phyloP scores from a whole-genome alignment of 257 asterid species.

The Lavandula angustifolia region DNA sequence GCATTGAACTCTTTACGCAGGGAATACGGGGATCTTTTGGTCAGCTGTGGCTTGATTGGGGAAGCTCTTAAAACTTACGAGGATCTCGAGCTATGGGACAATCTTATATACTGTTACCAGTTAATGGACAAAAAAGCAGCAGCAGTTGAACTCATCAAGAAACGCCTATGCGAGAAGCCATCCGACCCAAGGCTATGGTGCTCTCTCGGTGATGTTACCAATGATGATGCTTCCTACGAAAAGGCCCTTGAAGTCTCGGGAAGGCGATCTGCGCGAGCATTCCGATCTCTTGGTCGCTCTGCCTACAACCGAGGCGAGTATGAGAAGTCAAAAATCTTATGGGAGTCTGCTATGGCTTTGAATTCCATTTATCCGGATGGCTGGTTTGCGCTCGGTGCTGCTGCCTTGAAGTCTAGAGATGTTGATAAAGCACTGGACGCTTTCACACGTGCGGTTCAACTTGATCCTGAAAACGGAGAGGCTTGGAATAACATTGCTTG shows the following conservation, averaged over 20 bases:
- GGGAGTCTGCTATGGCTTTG: constrained; percentile 91
- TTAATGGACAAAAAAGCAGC: constrained; percentile 89
- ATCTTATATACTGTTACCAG: constrained; percentile 77
- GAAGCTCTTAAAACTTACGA: constrained; percentile 84
- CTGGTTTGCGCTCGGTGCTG: constrained; percentile 97
- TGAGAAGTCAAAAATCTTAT: constrained; percentile 67
- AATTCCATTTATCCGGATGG: constrained; percentile 89
- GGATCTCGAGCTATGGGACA: constrained; percentile 98
- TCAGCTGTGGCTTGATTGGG: constrained; percentile 85
- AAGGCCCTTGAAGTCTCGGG: constrained; percentile 91
- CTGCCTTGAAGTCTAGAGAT: constrained; percentile 79
- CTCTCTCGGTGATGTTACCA: constrained; percentile 91
- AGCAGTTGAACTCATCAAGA: constrained; percentile 79
- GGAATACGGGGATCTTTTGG: constrained; percentile 87
- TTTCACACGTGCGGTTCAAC: constrained; percentile 85
- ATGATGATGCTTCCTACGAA: constrained; percentile 63
- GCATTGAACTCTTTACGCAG: constrained; percentile 39
- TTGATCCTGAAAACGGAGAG: constrained; percentile 96
- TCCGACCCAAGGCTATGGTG: constrained; percentile 88
- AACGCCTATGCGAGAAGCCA: constrained; percentile 63
- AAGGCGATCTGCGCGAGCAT: constrained; percentile 78
- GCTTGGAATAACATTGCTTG: constrained; percentile 98
- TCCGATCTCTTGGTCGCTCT: constrained; percentile 85
- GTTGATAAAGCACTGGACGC: constrained; percentile 88
- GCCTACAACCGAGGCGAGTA: constrained; percentile 86